Percentiles rank a stretch among this genome's conserved stretches.
phyloP scores from a whole-genome alignment of 108 stramenopile genomes.

The Cyclotella sp. region DNA sequence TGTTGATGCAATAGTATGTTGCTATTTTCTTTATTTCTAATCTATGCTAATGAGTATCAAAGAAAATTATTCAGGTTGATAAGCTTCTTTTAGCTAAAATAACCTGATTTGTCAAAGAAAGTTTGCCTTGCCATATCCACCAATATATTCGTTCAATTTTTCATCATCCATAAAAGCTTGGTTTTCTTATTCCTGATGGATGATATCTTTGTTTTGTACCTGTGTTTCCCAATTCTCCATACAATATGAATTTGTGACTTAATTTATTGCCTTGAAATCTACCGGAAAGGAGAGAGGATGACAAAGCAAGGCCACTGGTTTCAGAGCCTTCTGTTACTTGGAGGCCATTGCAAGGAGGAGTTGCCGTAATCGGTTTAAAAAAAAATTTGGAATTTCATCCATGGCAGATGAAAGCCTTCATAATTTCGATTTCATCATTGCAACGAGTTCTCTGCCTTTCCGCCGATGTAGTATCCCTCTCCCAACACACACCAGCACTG shows the following conservation, averaged over 20 bases:
- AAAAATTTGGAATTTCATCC: too few species aligned
- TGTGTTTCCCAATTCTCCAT: constrained; percentile 42
- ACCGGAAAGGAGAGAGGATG: too few species aligned
- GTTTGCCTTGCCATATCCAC: constrained; percentile 15
- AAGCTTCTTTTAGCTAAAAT: neutral
- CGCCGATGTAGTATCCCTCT: constrained; percentile 18
- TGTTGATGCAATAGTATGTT: neutral
- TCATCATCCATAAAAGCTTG: constrained; percentile 16
- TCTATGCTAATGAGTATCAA: constrained; percentile 33
- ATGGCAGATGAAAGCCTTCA: too few species aligned
- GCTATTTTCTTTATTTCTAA: constrained; percentile 20
- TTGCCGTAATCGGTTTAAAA: too few species aligned
- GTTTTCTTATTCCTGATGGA: constrained; percentile 20
- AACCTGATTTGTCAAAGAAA: neutral
- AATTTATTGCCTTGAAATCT: too few species aligned
- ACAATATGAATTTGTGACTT: too few species aligned
- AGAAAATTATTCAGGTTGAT: constrained; percentile 19
- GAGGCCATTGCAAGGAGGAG: too few species aligned
- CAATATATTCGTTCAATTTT: constrained; percentile 26
- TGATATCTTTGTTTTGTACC: constrained; percentile 11
- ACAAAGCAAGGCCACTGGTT: too few species aligned
- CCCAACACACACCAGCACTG: constrained; percentile 67
- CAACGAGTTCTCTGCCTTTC: too few species aligned
- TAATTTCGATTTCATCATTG: too few species aligned
- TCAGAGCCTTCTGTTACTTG: too few species aligned